Evolutionary conservation across 257 asterid species (phyloP).

Genomic region (Scutellaria barbata): DNA sequence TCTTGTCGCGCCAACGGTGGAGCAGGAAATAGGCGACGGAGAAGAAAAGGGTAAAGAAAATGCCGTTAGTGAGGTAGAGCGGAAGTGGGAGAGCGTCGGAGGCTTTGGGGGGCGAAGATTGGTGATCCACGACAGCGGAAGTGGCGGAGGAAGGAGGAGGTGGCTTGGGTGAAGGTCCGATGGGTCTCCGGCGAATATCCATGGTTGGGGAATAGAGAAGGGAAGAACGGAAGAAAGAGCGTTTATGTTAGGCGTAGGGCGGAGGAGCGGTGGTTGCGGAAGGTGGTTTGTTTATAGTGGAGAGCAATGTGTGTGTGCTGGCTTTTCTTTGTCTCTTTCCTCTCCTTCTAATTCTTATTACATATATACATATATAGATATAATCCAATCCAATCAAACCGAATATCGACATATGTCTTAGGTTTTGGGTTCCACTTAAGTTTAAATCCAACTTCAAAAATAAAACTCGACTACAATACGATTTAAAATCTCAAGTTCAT

Average conservation of each 20-base stretch:
- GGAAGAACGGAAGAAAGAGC: not conserved
- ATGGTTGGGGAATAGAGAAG: conserved; percentile 36
- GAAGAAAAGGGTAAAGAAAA: conserved; percentile 88
- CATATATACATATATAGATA: not conserved
- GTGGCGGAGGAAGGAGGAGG: conserved; percentile 34
- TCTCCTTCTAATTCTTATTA: conserved; percentile 25
- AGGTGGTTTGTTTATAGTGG: conserved; percentile 32
- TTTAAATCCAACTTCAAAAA: too few relatives aligned
- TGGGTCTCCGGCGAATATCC: conserved; percentile 80
- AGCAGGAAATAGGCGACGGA: conserved; percentile 86
- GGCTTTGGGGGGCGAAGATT: conserved; percentile 62
- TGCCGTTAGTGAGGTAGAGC: conserved; percentile 81
- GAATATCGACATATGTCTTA: too few relatives aligned
- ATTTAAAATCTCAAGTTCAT: too few relatives aligned
- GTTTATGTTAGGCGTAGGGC: conserved; percentile 13
- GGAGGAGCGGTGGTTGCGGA: conserved; percentile 41
- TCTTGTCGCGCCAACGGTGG: conserved; percentile 92
- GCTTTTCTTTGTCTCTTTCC: conserved; percentile 14
- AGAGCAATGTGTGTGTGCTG: conserved; percentile 27
- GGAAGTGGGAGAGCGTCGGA: conserved; percentile 94
- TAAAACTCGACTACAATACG: too few relatives aligned
- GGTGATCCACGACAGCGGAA: conserved; percentile 31
- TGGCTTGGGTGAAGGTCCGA: conserved; percentile 40
- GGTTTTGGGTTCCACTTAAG: too few relatives aligned
- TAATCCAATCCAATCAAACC: too few relatives aligned